phyloP scores from a whole-genome alignment of 2,329 filamentous ascomycete species.

The Orbilia quercus region DNA sequence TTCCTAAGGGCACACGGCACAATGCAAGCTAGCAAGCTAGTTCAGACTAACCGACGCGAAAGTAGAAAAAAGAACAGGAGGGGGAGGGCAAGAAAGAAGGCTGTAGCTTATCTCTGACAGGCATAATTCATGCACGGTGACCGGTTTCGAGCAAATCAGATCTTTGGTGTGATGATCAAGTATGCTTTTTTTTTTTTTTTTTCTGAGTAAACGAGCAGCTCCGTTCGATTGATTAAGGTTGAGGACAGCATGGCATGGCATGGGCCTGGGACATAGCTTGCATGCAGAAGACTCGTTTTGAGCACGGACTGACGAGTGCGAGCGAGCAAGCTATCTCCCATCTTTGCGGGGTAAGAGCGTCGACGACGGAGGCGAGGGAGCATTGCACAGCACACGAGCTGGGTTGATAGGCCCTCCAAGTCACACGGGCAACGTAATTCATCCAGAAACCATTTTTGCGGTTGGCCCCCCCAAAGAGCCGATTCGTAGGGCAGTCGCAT shows the following conservation, averaged over 20 bases:
- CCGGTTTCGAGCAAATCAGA: constrained; percentile 11
- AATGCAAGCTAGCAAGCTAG: no score
- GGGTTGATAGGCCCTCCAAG: constrained; percentile 49
- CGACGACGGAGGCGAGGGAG: constrained; percentile 47
- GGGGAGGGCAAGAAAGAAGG: constrained; percentile 52
- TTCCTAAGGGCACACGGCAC: not conserved
- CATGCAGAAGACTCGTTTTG: constrained; percentile 23
- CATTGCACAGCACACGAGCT: constrained; percentile 52
- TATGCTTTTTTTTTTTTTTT: no score
- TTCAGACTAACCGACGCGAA: constrained; percentile 40
- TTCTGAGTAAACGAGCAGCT: no score
- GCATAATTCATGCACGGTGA: constrained; percentile 22
- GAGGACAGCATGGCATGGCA: constrained; percentile 49
- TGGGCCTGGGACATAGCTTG: constrained; percentile 1
- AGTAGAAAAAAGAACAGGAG: not conserved
- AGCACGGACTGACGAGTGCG: constrained; percentile 19
- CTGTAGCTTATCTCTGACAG: constrained; percentile 55
- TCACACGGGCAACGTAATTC: constrained; percentile 53
- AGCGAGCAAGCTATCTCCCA: not conserved
- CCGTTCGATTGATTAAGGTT: constrained; percentile 25
- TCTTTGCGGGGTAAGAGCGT: constrained; percentile 53
- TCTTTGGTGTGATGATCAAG: not conserved
- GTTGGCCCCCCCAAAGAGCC: no score
- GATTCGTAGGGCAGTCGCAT: constrained; percentile 13
- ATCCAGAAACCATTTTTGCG: constrained; percentile 36